Evolutionary conservation across 1,284 basidiomycete genomes (phyloP).

Genomic region (Microstroma glucosiphilum): DNA sequence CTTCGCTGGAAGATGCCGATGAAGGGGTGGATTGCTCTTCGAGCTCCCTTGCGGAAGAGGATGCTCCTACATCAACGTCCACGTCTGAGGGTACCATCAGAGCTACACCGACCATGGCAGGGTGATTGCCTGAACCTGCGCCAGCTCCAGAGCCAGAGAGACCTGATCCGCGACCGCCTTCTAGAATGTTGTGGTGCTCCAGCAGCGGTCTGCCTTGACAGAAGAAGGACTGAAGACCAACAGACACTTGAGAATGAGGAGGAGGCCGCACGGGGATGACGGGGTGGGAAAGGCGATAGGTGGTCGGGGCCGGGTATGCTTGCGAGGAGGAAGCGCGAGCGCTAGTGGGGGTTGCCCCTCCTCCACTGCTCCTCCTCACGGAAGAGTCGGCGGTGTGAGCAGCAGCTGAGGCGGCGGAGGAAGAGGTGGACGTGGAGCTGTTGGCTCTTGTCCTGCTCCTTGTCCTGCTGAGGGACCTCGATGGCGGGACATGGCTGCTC

Average conservation of each 20-base stretch:
- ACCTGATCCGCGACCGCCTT: background rate
- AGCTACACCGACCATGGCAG: background rate
- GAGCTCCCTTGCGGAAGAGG: background rate
- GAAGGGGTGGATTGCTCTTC: background rate
- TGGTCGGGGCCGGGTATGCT: background rate
- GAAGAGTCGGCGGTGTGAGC: background rate
- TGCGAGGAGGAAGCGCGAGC: background rate
- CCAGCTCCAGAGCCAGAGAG: background rate
- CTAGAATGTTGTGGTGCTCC: slow-evolving; percentile 6
- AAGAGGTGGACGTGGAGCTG: background rate
- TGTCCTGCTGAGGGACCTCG: background rate
- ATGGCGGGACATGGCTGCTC: background rate
- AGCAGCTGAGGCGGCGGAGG: background rate
- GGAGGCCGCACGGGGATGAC: slow-evolving; percentile 3
- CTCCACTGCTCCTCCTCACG: too few species aligned
- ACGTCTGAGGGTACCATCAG: background rate
- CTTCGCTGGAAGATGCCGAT: background rate
- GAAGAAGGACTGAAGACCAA: slow-evolving; percentile 10
- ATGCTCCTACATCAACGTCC: background rate
- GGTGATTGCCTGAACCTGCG: background rate
- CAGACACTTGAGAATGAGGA: slow-evolving; percentile 1
- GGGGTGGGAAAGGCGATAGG: background rate
- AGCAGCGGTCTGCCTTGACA: slow-evolving; percentile 10
- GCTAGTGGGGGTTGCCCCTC: background rate
- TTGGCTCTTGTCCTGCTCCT: slow-evolving; percentile 3